Evolutionary conservation across 306 rosid species (phyloP), one percentile per base, ranked within the genome.

Genomic region (Cicer bijugum): DNA sequence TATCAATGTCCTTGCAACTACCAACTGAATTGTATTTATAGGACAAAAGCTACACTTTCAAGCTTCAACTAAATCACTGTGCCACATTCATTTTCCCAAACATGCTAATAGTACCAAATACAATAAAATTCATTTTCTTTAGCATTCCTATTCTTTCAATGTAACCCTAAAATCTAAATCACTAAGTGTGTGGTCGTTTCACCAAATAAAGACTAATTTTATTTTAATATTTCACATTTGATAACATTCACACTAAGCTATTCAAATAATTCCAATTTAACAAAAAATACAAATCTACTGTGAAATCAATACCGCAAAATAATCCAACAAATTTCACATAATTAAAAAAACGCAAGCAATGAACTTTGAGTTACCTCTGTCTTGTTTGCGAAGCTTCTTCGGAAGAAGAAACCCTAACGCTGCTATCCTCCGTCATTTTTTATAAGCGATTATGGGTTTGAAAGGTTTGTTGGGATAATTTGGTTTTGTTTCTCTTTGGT

Each of bases 351-450:
- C n/a, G 5, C 14, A 7, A 4, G 8, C 45, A 28, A 46, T 12
- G 9, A 62, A 55, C 7, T 5, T 45, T 10, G 35, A 17, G 51
- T 15, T 79, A 94, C 98, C 97, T 89, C 81, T 82, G 92, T 76
- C 92, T 85, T 20, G 96, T 72, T 80, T 89, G 97, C 40, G 94
- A 86, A 38, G 91, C 80, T 9, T 82, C 92, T 40, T 44, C 52
- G 16, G 90, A 84, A 57, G 90, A 85, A 71, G 88, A 83, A 84
- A 84, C 92, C 88, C 85, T 91, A 81, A 84, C 78, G 71, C 67
- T 73, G 63, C 65, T 72, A 44, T 89, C 95, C 75, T 88, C 94
- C 6, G 86, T 75, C 97, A 86, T 86, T 53, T 45, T 60, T 46
- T 9, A 28, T 28, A 47, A 71, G 40, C 81, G 35, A 69, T 39